Conservation (phyloP, 2,329 filamentous ascomycete species). For the Colletotrichum spinosum region DNA sequence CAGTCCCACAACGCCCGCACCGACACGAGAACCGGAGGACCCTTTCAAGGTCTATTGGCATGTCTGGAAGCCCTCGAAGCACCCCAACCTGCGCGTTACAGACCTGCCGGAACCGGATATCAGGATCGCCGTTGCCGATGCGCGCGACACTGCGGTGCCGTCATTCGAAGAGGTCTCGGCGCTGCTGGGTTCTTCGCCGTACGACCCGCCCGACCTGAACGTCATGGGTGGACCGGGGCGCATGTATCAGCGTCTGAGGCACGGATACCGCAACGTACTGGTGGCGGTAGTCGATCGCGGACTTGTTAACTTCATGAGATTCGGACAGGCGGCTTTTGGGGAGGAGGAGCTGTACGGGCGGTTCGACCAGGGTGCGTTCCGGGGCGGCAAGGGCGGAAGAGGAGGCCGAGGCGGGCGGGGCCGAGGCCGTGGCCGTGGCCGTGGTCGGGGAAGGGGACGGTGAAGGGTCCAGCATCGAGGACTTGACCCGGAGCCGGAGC, state of each 20-base stretch:
- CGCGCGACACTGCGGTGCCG: slow-evolving; percentile 77
- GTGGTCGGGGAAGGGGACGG: slow-evolving; percentile 44
- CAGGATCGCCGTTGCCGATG: slow-evolving; percentile 83
- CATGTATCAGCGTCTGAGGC: slow-evolving; percentile 83
- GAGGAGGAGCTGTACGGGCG: slow-evolving; percentile 78
- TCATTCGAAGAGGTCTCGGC: slow-evolving; percentile 77
- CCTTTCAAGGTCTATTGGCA: slow-evolving; percentile 83
- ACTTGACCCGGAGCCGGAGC: slow-evolving; percentile 41
- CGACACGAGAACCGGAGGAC: slow-evolving; percentile 47
- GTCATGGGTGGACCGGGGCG: slow-evolving; percentile 55
- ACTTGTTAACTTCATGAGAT: slow-evolving; percentile 85
- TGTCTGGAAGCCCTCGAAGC: slow-evolving; percentile 79
- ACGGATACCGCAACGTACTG: slow-evolving; percentile 86
- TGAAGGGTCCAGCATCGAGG: slow-evolving; percentile 31
- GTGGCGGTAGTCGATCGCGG: slow-evolving; percentile 92
- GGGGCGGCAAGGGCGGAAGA: slow-evolving; percentile 52
- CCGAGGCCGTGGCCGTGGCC: slow-evolving; percentile 52
- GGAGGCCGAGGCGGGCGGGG: slow-evolving; percentile 57
- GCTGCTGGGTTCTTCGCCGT: slow-evolving; percentile 80
- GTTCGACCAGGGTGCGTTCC: slow-evolving; percentile 54
- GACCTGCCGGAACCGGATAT: slow-evolving; percentile 84
- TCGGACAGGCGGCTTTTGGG: slow-evolving; percentile 84
- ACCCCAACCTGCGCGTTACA: slow-evolving; percentile 79
- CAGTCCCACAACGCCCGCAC: slow-evolving; percentile 59
- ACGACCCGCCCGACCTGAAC: slow-evolving; percentile 65